Conservation (phyloP, 2,329 filamentous ascomycete species). For the Graphilbum fragrans region DNA sequence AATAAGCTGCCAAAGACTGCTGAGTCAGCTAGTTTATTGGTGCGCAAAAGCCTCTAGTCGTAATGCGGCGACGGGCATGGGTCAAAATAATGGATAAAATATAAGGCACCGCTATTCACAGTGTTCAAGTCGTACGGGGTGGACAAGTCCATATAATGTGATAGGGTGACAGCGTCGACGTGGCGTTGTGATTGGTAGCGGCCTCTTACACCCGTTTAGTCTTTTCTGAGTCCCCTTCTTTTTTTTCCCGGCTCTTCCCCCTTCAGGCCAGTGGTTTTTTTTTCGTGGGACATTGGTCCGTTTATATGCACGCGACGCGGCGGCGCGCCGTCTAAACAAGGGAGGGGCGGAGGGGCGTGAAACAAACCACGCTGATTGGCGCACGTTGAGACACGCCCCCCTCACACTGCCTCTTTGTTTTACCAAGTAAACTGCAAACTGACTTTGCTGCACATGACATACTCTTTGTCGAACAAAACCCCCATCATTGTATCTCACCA, state of each 20-base stretch:
- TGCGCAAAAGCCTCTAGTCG: too few relatives aligned
- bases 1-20: too few relatives aligned
- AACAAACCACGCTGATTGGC: constrained; percentile 4
- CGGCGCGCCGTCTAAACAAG: constrained; percentile 12
- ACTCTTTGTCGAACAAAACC: not conserved
- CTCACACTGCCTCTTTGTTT: not conserved
- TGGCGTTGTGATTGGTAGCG: not conserved
- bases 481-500: not conserved
- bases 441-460: too few relatives aligned
- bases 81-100: too few relatives aligned
- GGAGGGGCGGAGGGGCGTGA: constrained; percentile 8
- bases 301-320: constrained; percentile 34
- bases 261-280: constrained; percentile 11
- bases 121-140: too few relatives aligned
- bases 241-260: constrained; percentile 2
- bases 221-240: constrained; percentile 2
- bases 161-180: too few relatives aligned
- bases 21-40: too few relatives aligned
- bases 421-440: too few relatives aligned
- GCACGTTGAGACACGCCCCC: not conserved
- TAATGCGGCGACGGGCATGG: too few relatives aligned
- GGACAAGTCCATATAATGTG: too few relatives aligned
- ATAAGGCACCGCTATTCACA: too few relatives aligned
- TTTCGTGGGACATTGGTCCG: constrained; percentile 28
- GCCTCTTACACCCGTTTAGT: not conserved